Evolutionary conservation across 2,329 filamentous ascomycete genomes (phyloP).

Genomic region (Curvularia sp.): DNA sequence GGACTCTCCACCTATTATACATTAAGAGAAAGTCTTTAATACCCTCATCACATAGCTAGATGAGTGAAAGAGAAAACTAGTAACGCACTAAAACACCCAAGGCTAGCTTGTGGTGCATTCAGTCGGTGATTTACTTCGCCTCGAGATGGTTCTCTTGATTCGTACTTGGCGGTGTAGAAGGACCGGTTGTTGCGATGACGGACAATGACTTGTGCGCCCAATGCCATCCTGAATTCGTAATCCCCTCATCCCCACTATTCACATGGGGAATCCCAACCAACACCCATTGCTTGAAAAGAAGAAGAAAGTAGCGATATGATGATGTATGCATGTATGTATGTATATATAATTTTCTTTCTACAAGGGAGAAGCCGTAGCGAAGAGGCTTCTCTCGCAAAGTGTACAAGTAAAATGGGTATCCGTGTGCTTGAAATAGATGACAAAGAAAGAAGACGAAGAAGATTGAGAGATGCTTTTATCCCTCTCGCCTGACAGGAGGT

Average conservation of each 20-base stretch:
- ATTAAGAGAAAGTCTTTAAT: background rate
- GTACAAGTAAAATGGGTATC: constrained; percentile 5
- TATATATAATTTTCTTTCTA: background rate
- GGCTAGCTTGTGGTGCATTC: background rate
- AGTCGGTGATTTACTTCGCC: background rate
- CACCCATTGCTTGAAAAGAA: background rate
- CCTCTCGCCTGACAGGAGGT: background rate
- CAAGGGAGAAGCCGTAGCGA: background rate
- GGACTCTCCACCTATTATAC: background rate
- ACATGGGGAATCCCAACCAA: background rate
- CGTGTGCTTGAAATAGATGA: constrained; percentile 2
- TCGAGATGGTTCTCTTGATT: background rate
- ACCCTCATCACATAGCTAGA: background rate
- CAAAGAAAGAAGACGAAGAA: background rate
- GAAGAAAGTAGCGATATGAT: background rate
- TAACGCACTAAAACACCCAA: background rate
- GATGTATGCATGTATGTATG: background rate
- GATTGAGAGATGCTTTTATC: background rate
- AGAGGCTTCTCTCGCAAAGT: background rate
- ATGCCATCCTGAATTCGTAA: background rate
- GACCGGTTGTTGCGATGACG: background rate
- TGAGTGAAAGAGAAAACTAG: background rate
- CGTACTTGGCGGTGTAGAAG: background rate
- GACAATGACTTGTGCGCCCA: too few relatives aligned
- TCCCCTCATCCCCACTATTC: background rate